Evolutionary conservation across 1,284 basidiomycete genomes (phyloP), one percentile per base, ranked within the genome.

Genomic region (Fomitopsis palustris): DNA sequence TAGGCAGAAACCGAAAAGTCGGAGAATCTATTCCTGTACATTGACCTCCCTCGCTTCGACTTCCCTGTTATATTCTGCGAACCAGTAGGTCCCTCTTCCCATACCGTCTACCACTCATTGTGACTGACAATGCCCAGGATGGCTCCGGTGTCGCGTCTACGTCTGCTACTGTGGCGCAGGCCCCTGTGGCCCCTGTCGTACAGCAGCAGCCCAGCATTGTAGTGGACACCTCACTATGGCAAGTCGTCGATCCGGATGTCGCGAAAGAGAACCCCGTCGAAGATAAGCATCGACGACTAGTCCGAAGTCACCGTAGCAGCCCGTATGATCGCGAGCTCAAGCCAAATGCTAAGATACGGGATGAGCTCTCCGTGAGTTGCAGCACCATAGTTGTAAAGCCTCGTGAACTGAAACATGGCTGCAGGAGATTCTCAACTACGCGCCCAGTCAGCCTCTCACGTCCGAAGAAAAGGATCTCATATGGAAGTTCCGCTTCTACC

Each of bases 401-500:
- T 27, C 29, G 54, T 4, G 47, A 3, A 33, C 5, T 17, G 25
- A 47, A 42, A 37, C 35, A 16, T 0, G 37, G 23, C 16, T 51
- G 31, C 61, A 97, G 95, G 87, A 90, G 61, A 95, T 99, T 47
- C 84, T 99, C 57, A 88, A 83, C 58, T 98, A 93, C 71, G 87
- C 96, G 0, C 96, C 97, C 0, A 97, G 93, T 55, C 92, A 92
- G 60, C 82, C 85, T 9, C 81, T 99, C 4, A 93, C 86, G 1
- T 88, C 94, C 0, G 90, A 95, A 67, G 96, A 99, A 76, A 97
- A 96, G 72, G 96, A 99, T 65, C 76, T 96, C 17, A 88, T 99
- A 25, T 99, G 97, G 97, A 96, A 97, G 70, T 99, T 97, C 81
- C 87, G 97, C 10, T 99, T 98, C 76, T 99, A 98, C 66, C 85